phyloP scores from a whole-genome alignment of 129 eudicot genomes.

The Centaurea solstitialis region DNA sequence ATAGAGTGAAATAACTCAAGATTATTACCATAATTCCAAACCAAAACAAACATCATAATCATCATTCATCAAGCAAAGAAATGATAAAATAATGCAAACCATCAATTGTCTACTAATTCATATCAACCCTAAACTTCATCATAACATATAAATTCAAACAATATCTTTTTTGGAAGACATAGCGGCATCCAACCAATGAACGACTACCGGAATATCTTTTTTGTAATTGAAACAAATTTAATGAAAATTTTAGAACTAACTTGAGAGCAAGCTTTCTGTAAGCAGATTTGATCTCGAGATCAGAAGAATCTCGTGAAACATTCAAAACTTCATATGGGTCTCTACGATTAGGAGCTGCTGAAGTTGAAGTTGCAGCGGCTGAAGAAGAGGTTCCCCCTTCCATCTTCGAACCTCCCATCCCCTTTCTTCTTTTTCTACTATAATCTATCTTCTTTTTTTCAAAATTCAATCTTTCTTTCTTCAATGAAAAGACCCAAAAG shows the following conservation, averaged over 20 bases:
- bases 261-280: conserved; percentile 97
- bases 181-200: no score
- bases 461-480: conserved; percentile 1
- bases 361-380: conserved; percentile 22
- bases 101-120: neutral
- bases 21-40: neutral
- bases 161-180: no score
- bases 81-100: neutral
- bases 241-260: no score
- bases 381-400: conserved; percentile 48
- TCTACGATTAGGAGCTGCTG: conserved; percentile 57
- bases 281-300: conserved; percentile 91
- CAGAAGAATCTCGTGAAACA: conserved; percentile 70
- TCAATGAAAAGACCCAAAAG: neutral
- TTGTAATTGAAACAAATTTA: no score
- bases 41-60: neutral
- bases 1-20: neutral
- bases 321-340: conserved; percentile 88
- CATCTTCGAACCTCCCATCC: conserved; percentile 53
- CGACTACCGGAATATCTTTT: no score
- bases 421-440: conserved; percentile 22
- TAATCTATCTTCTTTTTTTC: conserved; percentile 2
- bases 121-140: neutral
- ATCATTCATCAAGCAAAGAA: neutral
- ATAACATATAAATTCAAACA: neutral